phyloP scores from a whole-genome alignment of 73 alveolate species.

The Halteria grandinella region DNA sequence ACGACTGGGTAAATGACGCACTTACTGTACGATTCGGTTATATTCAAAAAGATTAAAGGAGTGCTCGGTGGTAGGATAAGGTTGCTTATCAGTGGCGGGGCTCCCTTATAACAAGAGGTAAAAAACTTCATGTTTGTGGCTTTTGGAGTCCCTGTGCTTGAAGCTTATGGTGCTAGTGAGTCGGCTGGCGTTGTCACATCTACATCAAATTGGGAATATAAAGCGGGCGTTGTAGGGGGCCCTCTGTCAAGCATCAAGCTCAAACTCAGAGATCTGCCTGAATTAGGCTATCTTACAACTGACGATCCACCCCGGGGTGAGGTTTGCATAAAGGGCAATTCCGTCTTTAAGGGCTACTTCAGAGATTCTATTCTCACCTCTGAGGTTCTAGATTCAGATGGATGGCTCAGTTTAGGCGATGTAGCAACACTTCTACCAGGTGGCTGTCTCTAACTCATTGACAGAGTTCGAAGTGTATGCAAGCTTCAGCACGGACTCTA shows the following conservation, averaged over 20 bases:
- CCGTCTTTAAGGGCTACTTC: constrained; percentile 70
- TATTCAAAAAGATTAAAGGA: constrained; percentile 65
- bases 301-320: constrained; percentile 81
- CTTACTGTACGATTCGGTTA: constrained; percentile 11
- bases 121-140: constrained; percentile 61
- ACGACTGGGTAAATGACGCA: too few species aligned
- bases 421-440: constrained; percentile 42
- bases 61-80: constrained; percentile 84
- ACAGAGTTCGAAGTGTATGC: constrained; percentile 32
- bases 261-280: constrained; percentile 68
- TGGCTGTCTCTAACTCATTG: constrained; percentile 93
- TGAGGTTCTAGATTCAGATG: constrained; percentile 68
- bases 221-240: constrained; percentile 29
- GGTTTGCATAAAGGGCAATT: constrained; percentile 62
- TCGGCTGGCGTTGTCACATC: constrained; percentile 68
- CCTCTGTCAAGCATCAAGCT: constrained; percentile 26
- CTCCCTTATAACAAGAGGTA: constrained; percentile 84
- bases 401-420: constrained; percentile 82
- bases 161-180: constrained; percentile 82
- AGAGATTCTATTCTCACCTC: constrained; percentile 60
- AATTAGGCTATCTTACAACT: constrained; percentile 58
- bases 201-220: constrained; percentile 84
- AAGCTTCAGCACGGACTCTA: constrained; percentile 8
- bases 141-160: constrained; percentile 65
- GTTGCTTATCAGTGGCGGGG: constrained; percentile 80